phyloP scores from a whole-genome alignment of 805 yeast genomes.

The Kodamaea restingae region DNA sequence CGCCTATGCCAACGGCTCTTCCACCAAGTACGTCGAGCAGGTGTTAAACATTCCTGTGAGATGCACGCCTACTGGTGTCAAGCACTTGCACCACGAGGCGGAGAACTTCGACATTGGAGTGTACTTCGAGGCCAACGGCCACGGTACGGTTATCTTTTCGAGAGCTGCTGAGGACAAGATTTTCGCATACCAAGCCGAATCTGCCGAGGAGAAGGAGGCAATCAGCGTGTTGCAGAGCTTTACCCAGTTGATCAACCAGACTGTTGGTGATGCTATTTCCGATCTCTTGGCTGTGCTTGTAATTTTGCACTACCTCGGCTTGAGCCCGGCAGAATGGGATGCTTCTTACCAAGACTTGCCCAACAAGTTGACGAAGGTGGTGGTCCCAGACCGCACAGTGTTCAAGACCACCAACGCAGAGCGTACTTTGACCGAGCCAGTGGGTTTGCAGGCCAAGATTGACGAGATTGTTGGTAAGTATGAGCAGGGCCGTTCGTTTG shows the following conservation, averaged over 20 bases:
- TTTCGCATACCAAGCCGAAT: slow-evolving; percentile 27
- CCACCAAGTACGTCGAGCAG: slow-evolving; percentile 66
- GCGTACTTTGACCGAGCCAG: slow-evolving; percentile 71
- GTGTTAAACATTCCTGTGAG: slow-evolving; percentile 69
- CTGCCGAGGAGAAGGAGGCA: slow-evolving; percentile 46
- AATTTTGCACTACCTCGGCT: slow-evolving; percentile 51
- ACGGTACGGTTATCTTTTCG: slow-evolving; percentile 89
- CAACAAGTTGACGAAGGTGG: slow-evolving; percentile 73
- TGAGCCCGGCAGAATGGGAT: slow-evolving; percentile 73
- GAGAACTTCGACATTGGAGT: slow-evolving; percentile 83
- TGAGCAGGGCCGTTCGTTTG: slow-evolving; percentile 76
- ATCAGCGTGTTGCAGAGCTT: slow-evolving; percentile 55
- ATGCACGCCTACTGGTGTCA: slow-evolving; percentile 94
- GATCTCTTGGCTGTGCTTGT: slow-evolving; percentile 78
- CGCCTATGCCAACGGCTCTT: slow-evolving; percentile 94
- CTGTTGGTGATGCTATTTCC: slow-evolving; percentile 98
- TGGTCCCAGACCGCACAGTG: slow-evolving; percentile 73
- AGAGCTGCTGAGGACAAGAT: slow-evolving; percentile 39
- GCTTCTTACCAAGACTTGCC: slow-evolving; percentile 78
- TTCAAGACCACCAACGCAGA: slow-evolving; percentile 92
- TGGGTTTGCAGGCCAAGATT: slow-evolving; percentile 69
- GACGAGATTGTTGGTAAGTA: slow-evolving; percentile 59
- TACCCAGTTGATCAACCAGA: slow-evolving; percentile 79
- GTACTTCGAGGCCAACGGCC: slow-evolving; percentile 99
- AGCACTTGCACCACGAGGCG: slow-evolving; percentile 92